Base-by-base conservation (phyloP, 2,329 filamentous ascomycete species). In the Penicillium concentricum region DNA sequence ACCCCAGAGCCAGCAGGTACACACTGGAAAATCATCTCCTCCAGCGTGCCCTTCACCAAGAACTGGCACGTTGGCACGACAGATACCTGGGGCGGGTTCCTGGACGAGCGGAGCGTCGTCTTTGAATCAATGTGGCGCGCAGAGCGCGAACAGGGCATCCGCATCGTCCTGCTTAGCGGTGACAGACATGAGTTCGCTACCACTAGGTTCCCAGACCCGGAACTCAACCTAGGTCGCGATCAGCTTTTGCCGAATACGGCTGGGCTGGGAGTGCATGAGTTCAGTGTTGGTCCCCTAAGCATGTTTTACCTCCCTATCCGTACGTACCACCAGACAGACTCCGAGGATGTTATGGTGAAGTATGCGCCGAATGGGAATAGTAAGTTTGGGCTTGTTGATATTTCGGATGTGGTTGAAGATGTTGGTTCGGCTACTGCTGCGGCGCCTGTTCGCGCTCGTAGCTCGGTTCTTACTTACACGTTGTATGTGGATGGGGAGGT, bases 111-210 rank as follows among this genome's bases (percentile, higher is more conserved):
- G 16, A 84, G 82, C 52, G 81, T 80, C 54, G 84, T 97, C 26
- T 86, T 99, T 15, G 89, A 96, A 72, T 90, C 91, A 2, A 96
- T 97, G 84, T 97, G 94, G 92, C 87, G 90, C 59, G 87, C 89
- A 0, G 87, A 90, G n/a, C 78, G 84, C 13, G 74, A 76, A 1
- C 84, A 85, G 5, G 89, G 90, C 7, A 79, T 89, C 6, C 90
- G 92, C 24, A 87, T 97, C 8, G 82, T 96, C 3, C 80, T 97
- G 13, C 80, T 99, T 12, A 94, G 89, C 16, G 94, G 94, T 0
- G 94, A 99, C 69, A 82, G 94, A n/a, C 94, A 99, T 70, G 94
- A 99, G 73, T 97, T 97, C 72, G 94, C 90, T 2, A 92, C 93
- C 0, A 97, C 93, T 0, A 86, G 87, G 0, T 87, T 87, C 66